Conservation (phyloP, 345 rosid genomes). For the Heritiera littoralis region DNA sequence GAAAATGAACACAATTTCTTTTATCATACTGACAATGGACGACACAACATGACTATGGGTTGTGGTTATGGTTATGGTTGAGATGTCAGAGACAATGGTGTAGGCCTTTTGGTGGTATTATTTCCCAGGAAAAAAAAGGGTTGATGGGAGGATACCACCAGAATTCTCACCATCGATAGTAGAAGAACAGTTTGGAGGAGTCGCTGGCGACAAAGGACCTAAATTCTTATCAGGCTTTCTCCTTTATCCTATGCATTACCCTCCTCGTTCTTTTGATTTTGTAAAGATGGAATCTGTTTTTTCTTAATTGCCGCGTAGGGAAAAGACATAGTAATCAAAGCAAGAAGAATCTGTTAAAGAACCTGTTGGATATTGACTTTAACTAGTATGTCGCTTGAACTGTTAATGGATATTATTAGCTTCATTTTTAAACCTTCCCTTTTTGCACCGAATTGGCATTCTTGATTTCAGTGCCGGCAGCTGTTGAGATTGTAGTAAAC, state of each 20-base stretch:
- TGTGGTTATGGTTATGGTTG: background rate
- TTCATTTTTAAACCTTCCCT: background rate
- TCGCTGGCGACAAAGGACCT: conserved; percentile 11
- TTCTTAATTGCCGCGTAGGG: conserved; percentile 13
- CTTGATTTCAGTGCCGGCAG: conserved; percentile 23
- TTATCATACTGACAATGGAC: background rate
- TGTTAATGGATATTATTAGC: background rate
- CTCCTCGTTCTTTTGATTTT: conserved; percentile 13
- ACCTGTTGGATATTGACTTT: conserved; percentile 15
- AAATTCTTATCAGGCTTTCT: background rate
- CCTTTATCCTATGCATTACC: conserved; percentile 8
- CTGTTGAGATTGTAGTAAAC: background rate
- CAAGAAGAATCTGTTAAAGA: conserved; percentile 21
- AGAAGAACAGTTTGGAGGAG: conserved; percentile 13
- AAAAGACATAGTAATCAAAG: conserved; percentile 16
- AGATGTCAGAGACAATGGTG: background rate
- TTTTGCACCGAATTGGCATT: conserved; percentile 12
- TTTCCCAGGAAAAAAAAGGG: background rate
- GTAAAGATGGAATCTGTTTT: conserved; percentile 11
- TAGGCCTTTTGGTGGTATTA: background rate
- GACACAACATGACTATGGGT: background rate
- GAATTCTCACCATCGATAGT: conserved; percentile 6
- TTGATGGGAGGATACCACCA: conserved; percentile 11
- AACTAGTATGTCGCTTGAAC: background rate
- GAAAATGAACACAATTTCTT: background rate